Conservation (phyloP, 169 alveolate species). For the Prorocentrum cordatum region DNA sequence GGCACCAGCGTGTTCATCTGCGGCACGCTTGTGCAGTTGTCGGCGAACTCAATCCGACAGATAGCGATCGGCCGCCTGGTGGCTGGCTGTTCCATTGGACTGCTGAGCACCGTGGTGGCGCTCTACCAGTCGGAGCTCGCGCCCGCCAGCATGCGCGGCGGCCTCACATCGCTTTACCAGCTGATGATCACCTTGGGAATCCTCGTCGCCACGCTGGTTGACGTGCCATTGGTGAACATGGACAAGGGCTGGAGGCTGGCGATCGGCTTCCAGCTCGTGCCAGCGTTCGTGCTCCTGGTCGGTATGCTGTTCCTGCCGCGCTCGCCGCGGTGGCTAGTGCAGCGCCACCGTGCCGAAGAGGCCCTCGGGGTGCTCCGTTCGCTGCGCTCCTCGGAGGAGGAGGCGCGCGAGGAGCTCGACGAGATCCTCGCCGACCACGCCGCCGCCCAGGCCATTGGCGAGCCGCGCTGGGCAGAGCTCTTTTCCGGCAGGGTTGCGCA, state of each 20-base stretch:
- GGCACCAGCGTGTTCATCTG: constrained; percentile 1
- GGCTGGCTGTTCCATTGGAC: constrained; percentile 24
- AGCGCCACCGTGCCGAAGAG: constrained; percentile 12
- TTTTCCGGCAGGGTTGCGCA: background rate
- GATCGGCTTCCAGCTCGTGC: constrained; percentile 4
- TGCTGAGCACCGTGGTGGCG: constrained; percentile 33
- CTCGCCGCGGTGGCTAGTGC: constrained; percentile 63
- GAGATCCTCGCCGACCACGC: constrained; percentile 10
- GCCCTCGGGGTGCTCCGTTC: background rate
- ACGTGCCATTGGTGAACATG: background rate
- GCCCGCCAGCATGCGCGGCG: constrained; percentile 11
- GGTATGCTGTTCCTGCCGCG: constrained; percentile 26
- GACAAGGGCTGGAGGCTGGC: constrained; percentile 41
- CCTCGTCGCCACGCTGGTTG: constrained; percentile 7
- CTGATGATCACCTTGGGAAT: constrained; percentile 20
- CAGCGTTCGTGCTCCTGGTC: background rate
- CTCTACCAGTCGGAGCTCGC: constrained; percentile 38
- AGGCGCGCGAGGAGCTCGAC: constrained; percentile 4
- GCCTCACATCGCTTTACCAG: constrained; percentile 21
- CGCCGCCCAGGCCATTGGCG: constrained; percentile 6
- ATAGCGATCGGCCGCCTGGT: constrained; percentile 22
- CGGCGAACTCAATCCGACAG: background rate
- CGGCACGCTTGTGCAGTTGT: constrained; percentile 1
- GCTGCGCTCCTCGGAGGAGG: background rate
- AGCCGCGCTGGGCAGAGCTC: background rate